Conservation (phyloP, 2,329 filamentous ascomycete species). For the Colletotrichum abscissum region DNA sequence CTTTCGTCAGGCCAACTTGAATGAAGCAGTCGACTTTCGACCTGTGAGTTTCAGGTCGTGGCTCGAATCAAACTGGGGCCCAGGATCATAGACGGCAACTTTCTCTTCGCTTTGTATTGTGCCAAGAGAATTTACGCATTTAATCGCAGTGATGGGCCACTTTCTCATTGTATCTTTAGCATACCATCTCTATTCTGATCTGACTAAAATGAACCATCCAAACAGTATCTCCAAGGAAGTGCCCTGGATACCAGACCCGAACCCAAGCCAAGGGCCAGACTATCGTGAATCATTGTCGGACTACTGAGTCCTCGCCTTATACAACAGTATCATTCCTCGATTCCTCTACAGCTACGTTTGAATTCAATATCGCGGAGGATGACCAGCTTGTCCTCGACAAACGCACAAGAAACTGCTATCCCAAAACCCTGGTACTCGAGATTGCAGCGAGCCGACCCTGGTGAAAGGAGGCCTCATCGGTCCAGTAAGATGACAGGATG, state of each 20-base stretch:
- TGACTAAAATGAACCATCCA: too few relatives aligned
- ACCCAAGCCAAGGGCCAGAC: not conserved
- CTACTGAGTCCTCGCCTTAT: not conserved
- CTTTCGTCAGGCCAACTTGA: conserved; percentile 70
- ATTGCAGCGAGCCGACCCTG: not conserved
- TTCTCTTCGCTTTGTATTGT: not conserved
- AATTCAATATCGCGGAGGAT: not conserved
- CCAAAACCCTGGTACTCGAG: not conserved
- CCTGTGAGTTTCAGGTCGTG: conserved; percentile 66
- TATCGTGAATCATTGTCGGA: not conserved
- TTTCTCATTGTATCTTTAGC: not conserved
- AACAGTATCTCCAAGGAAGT: not conserved
- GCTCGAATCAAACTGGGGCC: conserved; percentile 61
- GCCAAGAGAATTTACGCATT: not conserved
- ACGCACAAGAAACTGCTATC: not conserved
- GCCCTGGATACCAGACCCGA: not conserved
- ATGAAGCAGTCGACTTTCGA: conserved; percentile 59
- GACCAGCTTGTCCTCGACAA: not conserved
- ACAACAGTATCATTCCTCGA: not conserved
- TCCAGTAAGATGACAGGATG: not conserved
- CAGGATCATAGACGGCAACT: conserved; percentile 27
- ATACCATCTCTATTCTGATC: not conserved
- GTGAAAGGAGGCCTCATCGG: not conserved
- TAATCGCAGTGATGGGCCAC: not conserved
- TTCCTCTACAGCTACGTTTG: not conserved